phyloP scores from a whole-genome alignment of 2,329 filamentous ascomycete genomes.

The Fusarium agapanthi region DNA sequence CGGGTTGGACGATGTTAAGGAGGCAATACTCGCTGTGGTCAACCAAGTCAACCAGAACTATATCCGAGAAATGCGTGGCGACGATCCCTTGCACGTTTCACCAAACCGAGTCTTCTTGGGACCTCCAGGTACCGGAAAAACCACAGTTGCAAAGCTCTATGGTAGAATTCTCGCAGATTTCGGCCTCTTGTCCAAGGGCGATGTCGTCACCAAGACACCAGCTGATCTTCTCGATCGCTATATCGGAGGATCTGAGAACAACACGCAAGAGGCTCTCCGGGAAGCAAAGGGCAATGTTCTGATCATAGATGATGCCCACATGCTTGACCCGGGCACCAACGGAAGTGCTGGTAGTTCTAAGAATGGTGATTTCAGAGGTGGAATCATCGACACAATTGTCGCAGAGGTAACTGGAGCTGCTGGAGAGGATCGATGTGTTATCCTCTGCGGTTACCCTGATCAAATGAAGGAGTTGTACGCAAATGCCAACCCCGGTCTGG shows the following conservation, averaged over 20 bases:
- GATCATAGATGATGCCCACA: slow-evolving; percentile 81
- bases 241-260: slow-evolving; percentile 73
- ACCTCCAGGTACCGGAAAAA: slow-evolving; percentile 77
- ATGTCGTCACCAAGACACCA: slow-evolving; percentile 75
- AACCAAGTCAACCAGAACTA: slow-evolving; percentile 69
- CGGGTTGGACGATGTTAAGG: slow-evolving; percentile 69
- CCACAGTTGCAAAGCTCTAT: slow-evolving; percentile 76
- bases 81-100: slow-evolving; percentile 63
- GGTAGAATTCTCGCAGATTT: slow-evolving; percentile 73
- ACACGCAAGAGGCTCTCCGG: slow-evolving; percentile 75
- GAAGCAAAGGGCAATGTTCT: slow-evolving; percentile 75
- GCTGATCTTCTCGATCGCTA: slow-evolving; percentile 73
- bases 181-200: slow-evolving; percentile 60
- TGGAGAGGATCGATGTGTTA: slow-evolving; percentile 76
- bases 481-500: slow-evolving; percentile 75
- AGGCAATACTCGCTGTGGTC: slow-evolving; percentile 55
- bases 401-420: slow-evolving; percentile 75
- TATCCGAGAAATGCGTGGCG: slow-evolving; percentile 67
- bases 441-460: slow-evolving; percentile 76
- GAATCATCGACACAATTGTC: slow-evolving; percentile 78
- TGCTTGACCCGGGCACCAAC: slow-evolving; percentile 58
- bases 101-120: slow-evolving; percentile 77
- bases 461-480: slow-evolving; percentile 77
- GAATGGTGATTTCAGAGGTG: slow-evolving; percentile 61
- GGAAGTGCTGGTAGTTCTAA: slow-evolving; percentile 45